Conservation (phyloP, 345 rosid genomes). For the Pistacia vera region DNA sequence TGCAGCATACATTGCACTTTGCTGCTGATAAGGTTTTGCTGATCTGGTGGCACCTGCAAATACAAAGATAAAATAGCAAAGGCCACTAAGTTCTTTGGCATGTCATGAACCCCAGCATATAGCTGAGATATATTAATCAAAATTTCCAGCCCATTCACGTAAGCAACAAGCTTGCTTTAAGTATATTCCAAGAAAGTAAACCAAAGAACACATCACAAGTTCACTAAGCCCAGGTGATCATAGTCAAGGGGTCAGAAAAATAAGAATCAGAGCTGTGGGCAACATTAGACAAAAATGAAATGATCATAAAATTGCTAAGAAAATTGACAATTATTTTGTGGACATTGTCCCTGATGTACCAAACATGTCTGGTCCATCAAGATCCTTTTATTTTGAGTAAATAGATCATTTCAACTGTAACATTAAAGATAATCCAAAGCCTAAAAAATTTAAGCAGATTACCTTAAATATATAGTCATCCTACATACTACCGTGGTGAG, state of each 20-base stretch:
- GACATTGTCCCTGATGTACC: not conserved
- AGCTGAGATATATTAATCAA: not conserved
- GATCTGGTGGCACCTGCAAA: conserved; percentile 63
- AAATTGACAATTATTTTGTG: not conserved
- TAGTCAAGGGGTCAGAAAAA: not conserved
- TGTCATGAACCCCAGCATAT: not conserved
- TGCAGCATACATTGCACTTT: conserved; percentile 55
- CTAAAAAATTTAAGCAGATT: not conserved
- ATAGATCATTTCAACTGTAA: not conserved
- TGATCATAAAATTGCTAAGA: not conserved
- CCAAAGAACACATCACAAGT: not conserved
- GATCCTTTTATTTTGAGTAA: not conserved
- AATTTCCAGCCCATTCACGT: not conserved
- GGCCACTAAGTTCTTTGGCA: not conserved
- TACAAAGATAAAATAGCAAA: conserved; percentile 13
- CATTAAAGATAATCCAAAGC: not conserved
- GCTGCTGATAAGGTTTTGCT: conserved; percentile 45
- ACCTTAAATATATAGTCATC: not conserved
- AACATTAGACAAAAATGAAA: not conserved
- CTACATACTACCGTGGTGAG: not conserved
- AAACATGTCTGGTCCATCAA: not conserved
- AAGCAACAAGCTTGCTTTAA: not conserved
- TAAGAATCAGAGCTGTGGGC: not conserved
- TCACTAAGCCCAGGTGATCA: not conserved
- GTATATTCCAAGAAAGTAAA: not conserved